phyloP scores from a whole-genome alignment of 2,329 filamentous ascomycete species.

The Colletotrichum magnum region DNA sequence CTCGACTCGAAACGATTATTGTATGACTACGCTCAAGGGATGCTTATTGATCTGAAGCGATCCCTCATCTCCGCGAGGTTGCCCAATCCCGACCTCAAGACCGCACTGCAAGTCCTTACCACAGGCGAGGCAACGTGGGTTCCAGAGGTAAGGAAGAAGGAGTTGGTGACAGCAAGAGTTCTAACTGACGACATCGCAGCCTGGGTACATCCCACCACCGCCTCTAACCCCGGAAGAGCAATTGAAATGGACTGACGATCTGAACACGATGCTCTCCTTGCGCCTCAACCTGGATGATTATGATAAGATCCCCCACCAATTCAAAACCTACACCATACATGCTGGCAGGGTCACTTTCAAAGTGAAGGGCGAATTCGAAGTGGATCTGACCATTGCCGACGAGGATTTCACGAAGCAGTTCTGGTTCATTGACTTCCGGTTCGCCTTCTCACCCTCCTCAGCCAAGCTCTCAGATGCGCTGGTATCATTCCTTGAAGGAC shows the following conservation, averaged over 20 bases:
- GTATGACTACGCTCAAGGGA: conserved; percentile 73
- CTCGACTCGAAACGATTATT: conserved; percentile 73
- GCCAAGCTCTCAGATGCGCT: conserved; percentile 73
- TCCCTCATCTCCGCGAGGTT: conserved; percentile 81
- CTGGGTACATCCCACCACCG: conserved; percentile 83
- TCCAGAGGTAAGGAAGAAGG: conserved; percentile 73
- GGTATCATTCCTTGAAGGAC: conserved; percentile 76
- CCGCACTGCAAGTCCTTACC: conserved; percentile 86
- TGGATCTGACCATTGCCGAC: conserved; percentile 91
- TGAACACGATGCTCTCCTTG: conserved; percentile 87
- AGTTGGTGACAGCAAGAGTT: background rate
- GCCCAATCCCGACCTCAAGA: conserved; percentile 91
- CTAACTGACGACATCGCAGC: conserved; percentile 55
- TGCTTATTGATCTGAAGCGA: conserved; percentile 80
- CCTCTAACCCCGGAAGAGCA: conserved; percentile 80
- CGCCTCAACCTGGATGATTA: conserved; percentile 89
- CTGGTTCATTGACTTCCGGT: conserved; percentile 94
- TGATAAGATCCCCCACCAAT: conserved; percentile 80
- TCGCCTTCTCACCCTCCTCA: conserved; percentile 81
- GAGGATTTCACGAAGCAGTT: conserved; percentile 88
- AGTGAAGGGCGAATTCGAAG: conserved; percentile 88
- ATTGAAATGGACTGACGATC: conserved; percentile 80
- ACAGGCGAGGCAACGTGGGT: conserved; percentile 84
- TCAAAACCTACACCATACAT: conserved; percentile 82
- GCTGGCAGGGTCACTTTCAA: conserved; percentile 93